phyloP scores from a whole-genome alignment of 805 yeast species.

The Spathaspora boniae region DNA sequence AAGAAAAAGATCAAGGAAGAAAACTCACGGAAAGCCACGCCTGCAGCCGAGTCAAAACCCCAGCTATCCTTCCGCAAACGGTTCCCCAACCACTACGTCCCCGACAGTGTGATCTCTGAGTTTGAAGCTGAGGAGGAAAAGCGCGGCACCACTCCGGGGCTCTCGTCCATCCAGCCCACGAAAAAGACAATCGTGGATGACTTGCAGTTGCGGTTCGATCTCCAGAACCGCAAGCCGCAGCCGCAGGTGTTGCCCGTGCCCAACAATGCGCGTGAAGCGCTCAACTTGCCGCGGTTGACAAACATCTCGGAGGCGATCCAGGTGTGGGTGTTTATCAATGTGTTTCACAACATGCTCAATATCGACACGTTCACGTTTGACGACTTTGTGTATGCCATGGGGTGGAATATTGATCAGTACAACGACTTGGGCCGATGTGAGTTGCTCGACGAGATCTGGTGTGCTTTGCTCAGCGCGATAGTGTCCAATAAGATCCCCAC shows the following conservation, averaged over 20 bases:
- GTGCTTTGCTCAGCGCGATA: conserved; percentile 56
- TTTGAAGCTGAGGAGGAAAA: conserved; percentile 11
- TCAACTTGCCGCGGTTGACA: conserved; percentile 17
- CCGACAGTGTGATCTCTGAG: conserved; percentile 19
- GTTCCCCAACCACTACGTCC: conserved; percentile 32
- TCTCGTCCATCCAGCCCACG: conserved; percentile 22
- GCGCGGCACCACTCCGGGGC: conserved; percentile 3
- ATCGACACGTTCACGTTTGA: conserved; percentile 80
- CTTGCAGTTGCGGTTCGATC: conserved; percentile 25
- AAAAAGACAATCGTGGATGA: conserved; percentile 29
- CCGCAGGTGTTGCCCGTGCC: conserved; percentile 21
- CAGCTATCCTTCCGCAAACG: conserved; percentile 11
- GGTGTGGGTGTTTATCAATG: conserved; percentile 71
- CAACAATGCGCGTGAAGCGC: conserved; percentile 20
- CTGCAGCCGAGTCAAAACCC: conserved; percentile 6
- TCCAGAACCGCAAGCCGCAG: conserved; percentile 27
- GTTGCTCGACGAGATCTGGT: conserved; percentile 63
- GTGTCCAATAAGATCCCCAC: conserved; percentile 39
- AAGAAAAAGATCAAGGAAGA: conserved; percentile 5
- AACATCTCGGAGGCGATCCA: conserved; percentile 52
- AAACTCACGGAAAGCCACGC: conserved; percentile 8
- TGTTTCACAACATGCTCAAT: conserved; percentile 59
- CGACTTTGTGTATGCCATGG: conserved; percentile 61
- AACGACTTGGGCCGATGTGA: conserved; percentile 45
- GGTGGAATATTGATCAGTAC: conserved; percentile 39